Conservation (phyloP, 2,329 filamentous ascomycete species). For the Diplocarpon rosae region DNA sequence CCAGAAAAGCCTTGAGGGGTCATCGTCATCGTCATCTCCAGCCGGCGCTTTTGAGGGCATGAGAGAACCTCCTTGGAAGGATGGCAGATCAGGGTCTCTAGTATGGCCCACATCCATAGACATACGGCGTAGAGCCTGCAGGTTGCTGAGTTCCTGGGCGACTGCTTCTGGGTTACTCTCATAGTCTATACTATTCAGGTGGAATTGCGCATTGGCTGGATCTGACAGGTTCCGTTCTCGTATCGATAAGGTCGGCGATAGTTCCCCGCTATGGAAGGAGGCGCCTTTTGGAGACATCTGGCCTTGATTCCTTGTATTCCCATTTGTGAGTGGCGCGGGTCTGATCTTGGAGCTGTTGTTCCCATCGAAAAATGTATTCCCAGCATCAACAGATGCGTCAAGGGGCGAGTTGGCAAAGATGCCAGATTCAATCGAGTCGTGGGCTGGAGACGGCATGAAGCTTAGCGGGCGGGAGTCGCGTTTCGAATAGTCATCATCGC, state of each 20-base stretch:
- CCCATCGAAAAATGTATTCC: conserved; percentile 20
- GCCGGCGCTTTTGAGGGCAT: conserved; percentile 63
- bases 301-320: conserved; percentile 19
- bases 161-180: conserved; percentile 62
- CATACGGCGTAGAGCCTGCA: conserved; percentile 64
- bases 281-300: conserved; percentile 24
- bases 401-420: conserved; percentile 41
- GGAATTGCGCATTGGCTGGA: conserved; percentile 48
- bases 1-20: conserved; percentile 85
- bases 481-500: conserved; percentile 41
- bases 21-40: conserved; percentile 70
- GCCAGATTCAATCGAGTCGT: conserved; percentile 30
- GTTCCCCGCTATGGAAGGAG: conserved; percentile 26
- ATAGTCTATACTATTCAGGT: conserved; percentile 62
- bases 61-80: conserved; percentile 52
- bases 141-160: conserved; percentile 61
- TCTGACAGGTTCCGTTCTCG: conserved; percentile 32
- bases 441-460: conserved; percentile 36
- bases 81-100: conserved; percentile 64
- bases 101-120: conserved; percentile 61
- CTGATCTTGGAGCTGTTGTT: conserved; percentile 14
- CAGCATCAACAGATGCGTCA: conserved; percentile 30
- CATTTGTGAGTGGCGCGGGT: conserved; percentile 21
- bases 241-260: conserved; percentile 31
- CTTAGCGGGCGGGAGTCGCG: conserved; percentile 48